phyloP scores from a whole-genome alignment of 2,329 filamentous ascomycete genomes.

The Neofusicoccum sp. region DNA sequence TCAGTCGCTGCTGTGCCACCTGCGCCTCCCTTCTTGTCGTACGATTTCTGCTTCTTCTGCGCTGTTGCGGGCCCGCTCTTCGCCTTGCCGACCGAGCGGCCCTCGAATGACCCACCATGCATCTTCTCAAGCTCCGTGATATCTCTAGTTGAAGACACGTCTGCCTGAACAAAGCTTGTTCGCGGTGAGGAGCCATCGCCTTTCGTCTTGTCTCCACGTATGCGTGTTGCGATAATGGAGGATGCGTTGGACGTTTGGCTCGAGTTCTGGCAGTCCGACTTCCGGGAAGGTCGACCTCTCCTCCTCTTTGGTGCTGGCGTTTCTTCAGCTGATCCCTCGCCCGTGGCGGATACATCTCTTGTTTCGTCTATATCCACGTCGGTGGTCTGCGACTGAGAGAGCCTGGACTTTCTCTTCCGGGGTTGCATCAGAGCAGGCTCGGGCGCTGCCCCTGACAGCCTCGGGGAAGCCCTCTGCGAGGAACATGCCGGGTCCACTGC shows the following conservation, averaged over 20 bases:
- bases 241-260: slow-evolving; percentile 18
- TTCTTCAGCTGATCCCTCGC: background rate
- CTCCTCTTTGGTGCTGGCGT: slow-evolving; percentile 12
- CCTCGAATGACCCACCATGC: background rate
- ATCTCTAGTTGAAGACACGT: background rate
- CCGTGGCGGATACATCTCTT: background rate
- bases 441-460: background rate
- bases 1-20: slow-evolving; percentile 14
- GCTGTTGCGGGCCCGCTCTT: background rate
- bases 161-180: background rate
- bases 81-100: background rate
- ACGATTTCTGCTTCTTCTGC: slow-evolving; percentile 8
- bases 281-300: background rate
- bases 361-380: background rate
- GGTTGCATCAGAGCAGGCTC: background rate
- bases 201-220: slow-evolving; percentile 7
- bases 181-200: background rate
- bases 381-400: slow-evolving; percentile 6
- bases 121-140: background rate
- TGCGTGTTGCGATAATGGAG: slow-evolving; percentile 10
- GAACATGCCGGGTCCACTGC: background rate
- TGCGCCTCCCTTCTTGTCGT: slow-evolving; percentile 1
- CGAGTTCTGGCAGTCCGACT: slow-evolving; percentile 22
- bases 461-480: background rate
- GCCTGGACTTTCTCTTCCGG: slow-evolving; percentile 11